These are phyloP conservation scores for Cochlearia excelsa DNA, from an alignment of 345 rosid species.

Conservation along the genomic window DNA sequence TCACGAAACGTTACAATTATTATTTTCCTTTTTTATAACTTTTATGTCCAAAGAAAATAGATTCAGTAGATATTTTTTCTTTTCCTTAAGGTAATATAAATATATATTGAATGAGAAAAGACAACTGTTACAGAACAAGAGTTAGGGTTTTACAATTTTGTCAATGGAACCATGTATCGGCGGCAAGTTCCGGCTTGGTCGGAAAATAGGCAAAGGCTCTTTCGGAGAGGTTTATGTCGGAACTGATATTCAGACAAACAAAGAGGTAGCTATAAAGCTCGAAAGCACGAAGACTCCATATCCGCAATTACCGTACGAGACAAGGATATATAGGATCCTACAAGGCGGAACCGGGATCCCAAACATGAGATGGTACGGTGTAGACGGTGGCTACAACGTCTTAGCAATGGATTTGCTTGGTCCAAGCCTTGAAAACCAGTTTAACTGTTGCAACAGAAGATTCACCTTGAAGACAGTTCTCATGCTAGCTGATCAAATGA, in stretches of 20 bases:
- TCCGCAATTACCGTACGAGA: conserved; percentile 79
- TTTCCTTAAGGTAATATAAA: too few relatives aligned
- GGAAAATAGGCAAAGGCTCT: conserved; percentile 96
- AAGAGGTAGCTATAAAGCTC: conserved; percentile 95
- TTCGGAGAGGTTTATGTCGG: conserved; percentile 97
- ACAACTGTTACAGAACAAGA: too few relatives aligned
- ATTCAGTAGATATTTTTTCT: too few relatives aligned
- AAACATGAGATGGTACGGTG: conserved; percentile 84
- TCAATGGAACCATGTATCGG: conserved; percentile 82
- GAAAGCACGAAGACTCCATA: conserved; percentile 85
- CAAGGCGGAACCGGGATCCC: conserved; percentile 99
- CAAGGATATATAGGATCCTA: conserved; percentile 74
- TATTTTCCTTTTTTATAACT: too few relatives aligned
- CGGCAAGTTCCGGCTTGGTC: conserved; percentile 79
- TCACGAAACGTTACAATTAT: too few relatives aligned
- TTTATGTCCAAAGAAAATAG: too few relatives aligned
- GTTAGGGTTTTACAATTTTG: too few relatives aligned
- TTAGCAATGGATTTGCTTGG: conserved; percentile 97
- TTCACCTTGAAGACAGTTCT: conserved; percentile 88
- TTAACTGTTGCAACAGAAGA: conserved; percentile 81
- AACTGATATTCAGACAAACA: conserved; percentile 74
- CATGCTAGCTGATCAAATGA: conserved; percentile 99
- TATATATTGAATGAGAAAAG: too few relatives aligned
- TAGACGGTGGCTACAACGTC: conserved; percentile 88
- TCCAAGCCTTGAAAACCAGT: conserved; percentile 93